Evolutionary conservation across 1,284 basidiomycete species (phyloP).

Genomic region (Earliella scabrosa): DNA sequence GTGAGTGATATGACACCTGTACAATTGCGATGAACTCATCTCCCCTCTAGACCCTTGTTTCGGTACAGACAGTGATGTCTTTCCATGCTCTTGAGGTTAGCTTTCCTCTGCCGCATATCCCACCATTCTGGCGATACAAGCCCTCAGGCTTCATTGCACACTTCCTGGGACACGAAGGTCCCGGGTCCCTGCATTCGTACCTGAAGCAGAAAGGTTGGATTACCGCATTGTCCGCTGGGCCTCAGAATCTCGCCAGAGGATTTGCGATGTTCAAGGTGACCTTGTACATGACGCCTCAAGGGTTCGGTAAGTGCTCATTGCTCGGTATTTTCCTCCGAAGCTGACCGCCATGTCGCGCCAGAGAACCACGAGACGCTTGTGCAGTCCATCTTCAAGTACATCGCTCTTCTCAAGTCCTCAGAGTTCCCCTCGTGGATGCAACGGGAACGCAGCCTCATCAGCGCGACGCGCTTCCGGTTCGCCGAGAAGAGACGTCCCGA

Average conservation of each 20-base stretch:
- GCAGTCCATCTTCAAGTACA: constrained; percentile 84
- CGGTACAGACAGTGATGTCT: constrained; percentile 90
- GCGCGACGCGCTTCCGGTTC: constrained; percentile 85
- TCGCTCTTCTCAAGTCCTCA: constrained; percentile 78
- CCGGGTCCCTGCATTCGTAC: constrained; percentile 91
- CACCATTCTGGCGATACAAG: constrained; percentile 80
- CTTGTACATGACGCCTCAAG: constrained; percentile 83
- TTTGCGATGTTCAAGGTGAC: constrained; percentile 92
- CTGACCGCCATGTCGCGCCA: constrained; percentile 31
- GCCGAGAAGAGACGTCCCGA: constrained; percentile 86
- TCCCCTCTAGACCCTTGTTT: constrained; percentile 72
- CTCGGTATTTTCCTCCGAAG: not conserved
- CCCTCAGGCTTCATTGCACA: constrained; percentile 85
- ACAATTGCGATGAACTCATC: not conserved
- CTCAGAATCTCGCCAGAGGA: constrained; percentile 76
- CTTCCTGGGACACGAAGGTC: constrained; percentile 95
- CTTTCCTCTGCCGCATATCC: constrained; percentile 88
- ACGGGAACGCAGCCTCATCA: constrained; percentile 78
- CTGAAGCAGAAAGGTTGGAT: constrained; percentile 94
- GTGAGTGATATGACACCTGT: constrained; percentile 51
- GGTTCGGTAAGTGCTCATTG: constrained; percentile 67
- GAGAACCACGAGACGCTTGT: constrained; percentile 82
- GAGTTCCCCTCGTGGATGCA: constrained; percentile 78
- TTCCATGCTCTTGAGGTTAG: constrained; percentile 88
- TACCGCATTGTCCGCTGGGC: constrained; percentile 78